phyloP scores from a whole-genome alignment of 768 basidiomycete genomes.

The Sporobolomyces pararoseus region DNA sequence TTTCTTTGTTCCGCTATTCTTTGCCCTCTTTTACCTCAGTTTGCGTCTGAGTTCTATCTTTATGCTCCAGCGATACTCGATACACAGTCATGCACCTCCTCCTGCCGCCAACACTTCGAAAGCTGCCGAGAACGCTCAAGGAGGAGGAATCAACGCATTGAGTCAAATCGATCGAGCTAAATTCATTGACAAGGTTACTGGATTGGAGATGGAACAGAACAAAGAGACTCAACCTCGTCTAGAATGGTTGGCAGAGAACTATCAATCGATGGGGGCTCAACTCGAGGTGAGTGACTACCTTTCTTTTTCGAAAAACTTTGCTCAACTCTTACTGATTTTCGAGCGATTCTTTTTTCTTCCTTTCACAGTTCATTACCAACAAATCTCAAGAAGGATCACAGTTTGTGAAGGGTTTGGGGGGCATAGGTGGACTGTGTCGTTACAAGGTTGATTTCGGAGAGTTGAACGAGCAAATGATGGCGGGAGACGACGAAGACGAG shows the following conservation, averaged over 20 bases:
- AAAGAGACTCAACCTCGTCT: constrained; percentile 78
- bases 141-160: constrained; percentile 39
- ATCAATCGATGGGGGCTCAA: constrained; percentile 93
- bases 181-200: constrained; percentile 91
- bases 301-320: background rate
- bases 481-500: constrained; percentile 48
- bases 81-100: constrained; percentile 57
- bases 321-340: background rate
- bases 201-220: constrained; percentile 88
- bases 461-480: constrained; percentile 55
- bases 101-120: constrained; percentile 27
- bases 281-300: constrained; percentile 56
- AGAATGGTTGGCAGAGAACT: constrained; percentile 98
- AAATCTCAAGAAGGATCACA: constrained; percentile 90
- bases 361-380: constrained; percentile 67
- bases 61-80: too few relatives aligned
- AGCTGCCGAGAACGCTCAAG: constrained; percentile 32
- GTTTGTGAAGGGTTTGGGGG: constrained; percentile 97
- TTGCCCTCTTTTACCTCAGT: too few relatives aligned
- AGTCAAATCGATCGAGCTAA: constrained; percentile 84
- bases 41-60: too few relatives aligned
- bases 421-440: constrained; percentile 88
- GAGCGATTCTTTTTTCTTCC: background rate
- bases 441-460: constrained; percentile 97
- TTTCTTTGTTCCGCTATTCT: too few relatives aligned